Conservation (phyloP, 768 basidiomycete species). For the Pleurotus djamor region DNA sequence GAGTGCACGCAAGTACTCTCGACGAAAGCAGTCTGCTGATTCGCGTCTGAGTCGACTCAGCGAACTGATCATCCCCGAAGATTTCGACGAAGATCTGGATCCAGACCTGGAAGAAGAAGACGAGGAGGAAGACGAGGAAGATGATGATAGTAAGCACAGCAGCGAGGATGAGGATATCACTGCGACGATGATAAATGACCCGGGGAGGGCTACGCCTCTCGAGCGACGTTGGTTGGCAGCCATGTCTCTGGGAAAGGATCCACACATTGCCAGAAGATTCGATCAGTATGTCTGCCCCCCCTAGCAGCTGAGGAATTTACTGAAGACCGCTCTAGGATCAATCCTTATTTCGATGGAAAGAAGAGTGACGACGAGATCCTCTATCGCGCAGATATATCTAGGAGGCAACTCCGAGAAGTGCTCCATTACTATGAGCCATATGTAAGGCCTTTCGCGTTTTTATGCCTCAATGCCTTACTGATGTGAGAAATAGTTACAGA, state of each 20-base stretch:
- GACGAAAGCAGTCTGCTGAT: conserved; percentile 44
- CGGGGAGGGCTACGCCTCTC: conserved; percentile 74
- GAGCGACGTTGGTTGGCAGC: conserved; percentile 85
- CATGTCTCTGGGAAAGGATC: conserved; percentile 85
- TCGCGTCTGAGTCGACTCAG: conserved; percentile 38
- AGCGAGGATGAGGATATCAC: conserved; percentile 43
- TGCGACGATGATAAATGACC: conserved; percentile 78
- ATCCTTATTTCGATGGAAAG: conserved; percentile 93
- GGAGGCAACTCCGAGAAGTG: conserved; percentile 81
- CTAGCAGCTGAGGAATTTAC: neutral
- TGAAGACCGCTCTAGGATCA: conserved; percentile 53
- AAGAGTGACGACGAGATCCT: conserved; percentile 91
- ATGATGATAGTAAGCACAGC: conserved; percentile 32
- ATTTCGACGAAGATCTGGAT: conserved; percentile 18
- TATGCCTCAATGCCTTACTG: neutral
- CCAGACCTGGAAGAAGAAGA: conserved; percentile 30
- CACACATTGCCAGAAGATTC: conserved; percentile 67
- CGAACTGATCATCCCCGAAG: conserved; percentile 30
- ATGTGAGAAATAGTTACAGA: conserved; percentile 30
- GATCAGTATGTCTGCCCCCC: conserved; percentile 54
- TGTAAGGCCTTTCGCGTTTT: conserved; percentile 41
- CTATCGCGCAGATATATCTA: conserved; percentile 81
- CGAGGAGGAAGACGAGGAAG: conserved; percentile 40
- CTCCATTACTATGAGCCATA: conserved; percentile 87
- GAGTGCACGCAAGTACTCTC: conserved; percentile 42